A percentile compares a stretch with the other conserved stretches of the same genome.
Evolutionary conservation across 176 grass and related monocot genomes (phyloP).

Genomic region (Leersia perrieri): DNA sequence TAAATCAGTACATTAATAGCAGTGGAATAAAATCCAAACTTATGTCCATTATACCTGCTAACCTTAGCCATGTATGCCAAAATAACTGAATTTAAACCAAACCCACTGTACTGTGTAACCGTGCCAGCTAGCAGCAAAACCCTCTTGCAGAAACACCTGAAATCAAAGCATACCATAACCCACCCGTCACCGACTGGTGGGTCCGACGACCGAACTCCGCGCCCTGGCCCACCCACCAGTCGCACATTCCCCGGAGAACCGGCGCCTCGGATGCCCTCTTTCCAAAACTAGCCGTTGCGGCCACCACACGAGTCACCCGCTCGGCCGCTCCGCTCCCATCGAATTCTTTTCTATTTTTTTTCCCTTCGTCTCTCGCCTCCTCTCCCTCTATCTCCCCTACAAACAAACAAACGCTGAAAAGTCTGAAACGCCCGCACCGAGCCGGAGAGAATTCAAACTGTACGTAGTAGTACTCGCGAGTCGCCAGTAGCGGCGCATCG

Average conservation of each 20-base stretch:
- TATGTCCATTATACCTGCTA: background rate
- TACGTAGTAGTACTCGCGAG: background rate
- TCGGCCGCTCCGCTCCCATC: slow-evolving; percentile 1
- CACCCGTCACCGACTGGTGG: background rate
- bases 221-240: background rate
- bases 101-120: background rate
- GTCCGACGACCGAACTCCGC: accelerated
- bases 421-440: no score
- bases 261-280: background rate
- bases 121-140: background rate
- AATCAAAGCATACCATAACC: background rate
- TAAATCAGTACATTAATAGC: background rate
- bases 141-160: background rate
- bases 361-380: background rate
- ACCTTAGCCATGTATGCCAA: background rate
- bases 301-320: background rate
- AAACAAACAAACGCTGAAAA: background rate
- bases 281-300: slow-evolving; percentile 43
- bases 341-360: background rate
- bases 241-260: background rate
- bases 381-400: background rate
- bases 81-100: background rate
- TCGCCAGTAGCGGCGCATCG: background rate
- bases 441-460: background rate
- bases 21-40: background rate